phyloP scores from a whole-genome alignment of 1,139 yeast species.

The Candida sojae region DNA sequence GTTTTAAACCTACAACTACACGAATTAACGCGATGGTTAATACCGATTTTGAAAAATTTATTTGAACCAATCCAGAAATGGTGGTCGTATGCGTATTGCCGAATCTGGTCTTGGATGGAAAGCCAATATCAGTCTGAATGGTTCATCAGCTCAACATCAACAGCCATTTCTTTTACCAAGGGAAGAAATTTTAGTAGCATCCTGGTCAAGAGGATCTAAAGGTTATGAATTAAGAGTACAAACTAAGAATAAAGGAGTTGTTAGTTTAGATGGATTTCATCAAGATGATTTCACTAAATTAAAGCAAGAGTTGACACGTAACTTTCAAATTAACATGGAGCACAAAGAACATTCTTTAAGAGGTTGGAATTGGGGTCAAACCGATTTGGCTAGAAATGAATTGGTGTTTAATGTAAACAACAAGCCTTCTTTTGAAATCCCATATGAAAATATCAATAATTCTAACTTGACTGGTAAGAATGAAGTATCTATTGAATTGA shows the following conservation, averaged over 20 bases:
- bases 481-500: slow-evolving; percentile 90
- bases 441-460: slow-evolving; percentile 77
- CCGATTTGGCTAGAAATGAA: slow-evolving; percentile 91
- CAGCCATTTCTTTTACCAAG: slow-evolving; percentile 82
- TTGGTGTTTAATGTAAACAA: slow-evolving; percentile 83
- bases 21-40: slow-evolving; percentile 33
- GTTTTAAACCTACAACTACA: background rate
- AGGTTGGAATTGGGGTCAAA: slow-evolving; percentile 99
- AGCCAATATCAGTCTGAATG: slow-evolving; percentile 33
- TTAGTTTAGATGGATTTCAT: slow-evolving; percentile 90
- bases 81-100: slow-evolving; percentile 92
- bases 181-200: slow-evolving; percentile 75
- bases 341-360: slow-evolving; percentile 87
- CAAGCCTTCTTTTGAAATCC: slow-evolving; percentile 89
- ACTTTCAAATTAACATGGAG: slow-evolving; percentile 73
- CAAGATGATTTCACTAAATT: slow-evolving; percentile 75
- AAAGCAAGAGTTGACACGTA: slow-evolving; percentile 80
- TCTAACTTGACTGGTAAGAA: slow-evolving; percentile 91
- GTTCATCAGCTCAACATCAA: slow-evolving; percentile 33
- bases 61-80: slow-evolving; percentile 78
- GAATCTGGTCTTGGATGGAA: slow-evolving; percentile 98
- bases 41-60: slow-evolving; percentile 81
- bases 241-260: slow-evolving; percentile 85
- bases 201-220: slow-evolving; percentile 92
- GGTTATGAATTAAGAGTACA: slow-evolving; percentile 89